A percentile compares a stretch with the other conserved stretches of the same genome.
Evolutionary conservation across 495 filamentous ascomycete genomes (phyloP).

Genomic region (Penicilliopsis zonata): DNA sequence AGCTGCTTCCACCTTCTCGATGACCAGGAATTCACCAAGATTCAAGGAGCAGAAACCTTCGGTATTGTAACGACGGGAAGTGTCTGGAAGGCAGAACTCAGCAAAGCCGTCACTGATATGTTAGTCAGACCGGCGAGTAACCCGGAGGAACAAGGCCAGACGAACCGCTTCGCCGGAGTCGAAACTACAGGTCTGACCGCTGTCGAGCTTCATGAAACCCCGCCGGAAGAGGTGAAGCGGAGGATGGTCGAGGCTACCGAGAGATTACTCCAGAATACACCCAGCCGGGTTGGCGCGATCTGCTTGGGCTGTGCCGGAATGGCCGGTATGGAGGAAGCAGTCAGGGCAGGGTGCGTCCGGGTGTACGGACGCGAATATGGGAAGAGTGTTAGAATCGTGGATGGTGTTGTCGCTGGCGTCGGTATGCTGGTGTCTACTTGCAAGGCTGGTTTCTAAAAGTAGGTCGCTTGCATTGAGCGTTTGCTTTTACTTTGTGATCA

Average conservation of each 20-base stretch:
- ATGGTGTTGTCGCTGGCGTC: conserved; percentile 73
- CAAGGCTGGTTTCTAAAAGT: conserved; percentile 25
- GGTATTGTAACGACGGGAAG: conserved; percentile 85
- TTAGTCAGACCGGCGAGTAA: conserved; percentile 33
- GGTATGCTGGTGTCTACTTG: conserved; percentile 45
- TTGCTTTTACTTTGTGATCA: neutral
- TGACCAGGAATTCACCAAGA: conserved; percentile 11
- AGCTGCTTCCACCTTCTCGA: conserved; percentile 25
- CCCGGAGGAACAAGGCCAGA: conserved; percentile 12
- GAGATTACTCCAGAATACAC: conserved; percentile 42
- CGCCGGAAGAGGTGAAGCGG: conserved; percentile 48
- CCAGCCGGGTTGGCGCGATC: conserved; percentile 34
- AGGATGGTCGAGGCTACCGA: conserved; percentile 60
- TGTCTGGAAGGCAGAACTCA: conserved; percentile 66
- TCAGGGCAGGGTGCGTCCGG: conserved; percentile 54
- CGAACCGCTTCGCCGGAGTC: conserved; percentile 58
- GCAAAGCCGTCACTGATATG: conserved; percentile 41
- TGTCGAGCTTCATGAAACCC: conserved; percentile 60
- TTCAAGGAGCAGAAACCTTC: conserved; percentile 44
- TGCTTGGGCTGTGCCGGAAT: conserved; percentile 80
- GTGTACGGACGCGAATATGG: conserved; percentile 51
- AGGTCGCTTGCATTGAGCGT: neutral
- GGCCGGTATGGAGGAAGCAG: conserved; percentile 75
- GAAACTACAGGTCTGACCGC: conserved; percentile 77
- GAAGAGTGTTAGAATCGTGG: conserved; percentile 54